These are phyloP conservation scores for Talaromyces sp. DNA, from an alignment of 2,329 filamentous ascomycete species.

Conservation along the genomic window DNA sequence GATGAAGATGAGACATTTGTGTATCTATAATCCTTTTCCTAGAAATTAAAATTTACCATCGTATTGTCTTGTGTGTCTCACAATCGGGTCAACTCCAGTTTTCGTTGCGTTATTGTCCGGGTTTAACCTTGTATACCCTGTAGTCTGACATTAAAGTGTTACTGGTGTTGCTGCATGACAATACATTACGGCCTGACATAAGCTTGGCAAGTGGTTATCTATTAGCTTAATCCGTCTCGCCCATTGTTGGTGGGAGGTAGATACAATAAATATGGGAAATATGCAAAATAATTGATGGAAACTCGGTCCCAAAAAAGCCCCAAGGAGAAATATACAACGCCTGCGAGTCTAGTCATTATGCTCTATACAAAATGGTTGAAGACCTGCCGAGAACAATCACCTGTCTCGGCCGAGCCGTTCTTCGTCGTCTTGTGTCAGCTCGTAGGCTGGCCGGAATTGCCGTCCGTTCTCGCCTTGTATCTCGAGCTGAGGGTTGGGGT, in stretches of 20 bases:
- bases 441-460: slow-evolving; percentile 13
- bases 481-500: slow-evolving; percentile 64
- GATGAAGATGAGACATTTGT: too few relatives aligned
- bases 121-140: too few relatives aligned
- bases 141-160: too few relatives aligned
- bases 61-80: too few relatives aligned
- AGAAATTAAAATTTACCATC: too few relatives aligned
- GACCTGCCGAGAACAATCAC: background rate
- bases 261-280: background rate
- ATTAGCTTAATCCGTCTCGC: background rate
- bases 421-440: slow-evolving; percentile 14
- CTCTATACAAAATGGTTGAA: background rate
- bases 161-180: background rate
- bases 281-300: background rate
- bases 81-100: too few relatives aligned
- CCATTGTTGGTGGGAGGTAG: background rate
- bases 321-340: background rate
- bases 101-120: too few relatives aligned
- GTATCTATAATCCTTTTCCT: too few relatives aligned
- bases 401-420: slow-evolving; percentile 12
- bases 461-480: background rate
- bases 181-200: background rate
- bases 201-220: background rate
- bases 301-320: background rate
- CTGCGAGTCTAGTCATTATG: background rate